A percentile compares a stretch with the other conserved stretches of the same genome.
phyloP scores from a whole-genome alignment of 139 green algal species.

The Axilococcus clingmanii region DNA sequence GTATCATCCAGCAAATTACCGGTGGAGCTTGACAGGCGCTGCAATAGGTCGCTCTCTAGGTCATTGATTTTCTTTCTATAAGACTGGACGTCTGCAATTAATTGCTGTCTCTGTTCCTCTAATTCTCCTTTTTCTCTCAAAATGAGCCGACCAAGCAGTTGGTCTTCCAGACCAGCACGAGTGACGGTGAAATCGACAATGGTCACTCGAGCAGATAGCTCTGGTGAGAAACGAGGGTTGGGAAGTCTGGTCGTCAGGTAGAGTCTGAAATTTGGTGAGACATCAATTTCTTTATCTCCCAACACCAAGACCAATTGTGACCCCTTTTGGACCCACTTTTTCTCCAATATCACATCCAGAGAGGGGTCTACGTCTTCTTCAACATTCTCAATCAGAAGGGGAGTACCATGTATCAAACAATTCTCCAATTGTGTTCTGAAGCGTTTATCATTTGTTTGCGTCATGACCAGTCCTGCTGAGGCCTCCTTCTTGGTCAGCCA shows the following conservation, averaged over 20 bases:
- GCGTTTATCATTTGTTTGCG: constrained; percentile 71
- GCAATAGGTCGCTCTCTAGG: constrained; percentile 91
- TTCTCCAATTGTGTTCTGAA: constrained; percentile 88
- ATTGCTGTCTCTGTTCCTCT: constrained; percentile 80
- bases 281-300: constrained; percentile 89
- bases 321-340: constrained; percentile 56
- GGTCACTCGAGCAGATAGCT: constrained; percentile 82
- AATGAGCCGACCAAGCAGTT: constrained; percentile 90
- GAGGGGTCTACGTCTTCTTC: constrained; percentile 85
- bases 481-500: constrained; percentile 83
- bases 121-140: constrained; percentile 92
- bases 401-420: constrained; percentile 78
- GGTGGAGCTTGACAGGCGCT: constrained; percentile 60
- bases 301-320: constrained; percentile 44
- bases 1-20: constrained; percentile 95
- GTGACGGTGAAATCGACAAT: constrained; percentile 96
- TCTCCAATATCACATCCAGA: constrained; percentile 85
- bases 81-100: constrained; percentile 72
- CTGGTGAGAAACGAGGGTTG: constrained; percentile 86
- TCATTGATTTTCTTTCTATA: constrained; percentile 92
- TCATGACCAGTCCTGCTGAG: constrained; percentile 45
- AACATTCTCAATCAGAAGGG: constrained; percentile 92
- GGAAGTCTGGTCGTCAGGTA: constrained; percentile 86
- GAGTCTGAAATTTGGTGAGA: constrained; percentile 73
- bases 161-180: constrained; percentile 83